Percentiles rank a stretch among this genome's conserved stretches.
Evolutionary conservation across 768 basidiomycete species (phyloP).

Genomic region (Pilatotrama ljubarskyi): DNA sequence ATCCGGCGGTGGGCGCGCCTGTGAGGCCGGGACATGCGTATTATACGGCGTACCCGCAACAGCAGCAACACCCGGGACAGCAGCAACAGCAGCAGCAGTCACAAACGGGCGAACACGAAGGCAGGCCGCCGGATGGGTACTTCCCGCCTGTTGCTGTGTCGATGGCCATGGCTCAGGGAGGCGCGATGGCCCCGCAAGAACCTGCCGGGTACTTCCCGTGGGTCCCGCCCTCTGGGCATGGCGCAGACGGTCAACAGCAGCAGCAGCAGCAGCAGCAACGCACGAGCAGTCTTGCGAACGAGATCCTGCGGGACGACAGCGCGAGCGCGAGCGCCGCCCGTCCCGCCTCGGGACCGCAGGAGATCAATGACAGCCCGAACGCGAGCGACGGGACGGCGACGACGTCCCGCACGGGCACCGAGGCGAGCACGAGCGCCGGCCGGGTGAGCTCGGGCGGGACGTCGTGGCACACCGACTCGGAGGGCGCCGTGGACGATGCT

Average conservation of each 20-base stretch:
- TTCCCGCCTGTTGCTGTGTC: conserved; percentile 41
- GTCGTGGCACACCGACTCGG: conserved; percentile 26
- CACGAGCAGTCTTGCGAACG: conserved; percentile 32
- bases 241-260: neutral
- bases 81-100: conserved; percentile 10
- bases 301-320: conserved; percentile 26
- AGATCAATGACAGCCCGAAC: conserved; percentile 12
- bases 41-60: conserved; percentile 13
- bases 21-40: conserved; percentile 33
- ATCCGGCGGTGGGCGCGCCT: conserved; percentile 65
- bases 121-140: conserved; percentile 36
- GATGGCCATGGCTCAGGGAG: conserved; percentile 14
- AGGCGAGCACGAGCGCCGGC: conserved; percentile 6
- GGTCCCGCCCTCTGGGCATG: conserved; percentile 25
- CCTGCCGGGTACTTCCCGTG: conserved; percentile 46
- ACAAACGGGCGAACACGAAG: conserved; percentile 2
- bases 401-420: conserved; percentile 6
- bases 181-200: conserved; percentile 15
- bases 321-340: conserved; percentile 6
- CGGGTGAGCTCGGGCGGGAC: conserved; percentile 27
- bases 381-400: conserved; percentile 18
- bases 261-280: conserved; percentile 2
- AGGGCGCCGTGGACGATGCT: conserved; percentile 4
- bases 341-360: neutral
- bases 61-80: neutral